Evolutionary conservation across 495 filamentous ascomycete species (phyloP), one percentile per base, ranked within the genome.

Genomic region (Podospora fimiseda): DNA sequence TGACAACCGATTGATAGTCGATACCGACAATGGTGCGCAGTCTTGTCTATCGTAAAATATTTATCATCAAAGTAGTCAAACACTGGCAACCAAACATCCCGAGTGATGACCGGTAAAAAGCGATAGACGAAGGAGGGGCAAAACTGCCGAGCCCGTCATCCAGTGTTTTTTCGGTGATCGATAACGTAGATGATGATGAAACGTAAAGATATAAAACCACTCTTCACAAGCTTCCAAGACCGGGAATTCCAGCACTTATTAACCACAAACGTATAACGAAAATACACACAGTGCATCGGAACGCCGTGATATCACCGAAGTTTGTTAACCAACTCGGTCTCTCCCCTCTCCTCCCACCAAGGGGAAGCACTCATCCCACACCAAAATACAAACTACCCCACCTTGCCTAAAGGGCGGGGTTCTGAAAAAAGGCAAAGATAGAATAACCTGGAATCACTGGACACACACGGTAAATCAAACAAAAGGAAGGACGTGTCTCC

Each of bases 231-330:
- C 27, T 6, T 11, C 27, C 27, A 5, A 33, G 27, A n/a, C n/a
- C n/a, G n/a, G n/a, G n/a, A n/a, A n/a, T n/a, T n/a, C 27, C 27
- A 33, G 27, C 27, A 33, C 11, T 33, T 33, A 33, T 33, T 33
- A 11, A 5, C 27, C 11, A 33, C 2, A 47, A 47, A 47, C 23
- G 44, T 5, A 45, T 22, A 23, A 20, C 21, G 16, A 42, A 18
- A 9, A 15, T 20, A 43, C 6, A 16, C 2, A 6, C 2, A 43
- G 13, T 6, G 22, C 16, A 27, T 7, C 21, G 23, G 33, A 51
- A 68, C 64, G 57, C 65, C 65, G 65, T 56, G 56, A 66, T 64
- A 62, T 64, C 65, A 22, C 65, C 65, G 65, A 68, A 48, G 19
- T 18, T 49, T 30, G 49, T 33, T 11, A 43, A 57, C 22, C 46